Percentiles rank a stretch among this genome's conserved stretches.
phyloP scores from a whole-genome alignment of 768 basidiomycete genomes.

The Suillus tomentosus region DNA sequence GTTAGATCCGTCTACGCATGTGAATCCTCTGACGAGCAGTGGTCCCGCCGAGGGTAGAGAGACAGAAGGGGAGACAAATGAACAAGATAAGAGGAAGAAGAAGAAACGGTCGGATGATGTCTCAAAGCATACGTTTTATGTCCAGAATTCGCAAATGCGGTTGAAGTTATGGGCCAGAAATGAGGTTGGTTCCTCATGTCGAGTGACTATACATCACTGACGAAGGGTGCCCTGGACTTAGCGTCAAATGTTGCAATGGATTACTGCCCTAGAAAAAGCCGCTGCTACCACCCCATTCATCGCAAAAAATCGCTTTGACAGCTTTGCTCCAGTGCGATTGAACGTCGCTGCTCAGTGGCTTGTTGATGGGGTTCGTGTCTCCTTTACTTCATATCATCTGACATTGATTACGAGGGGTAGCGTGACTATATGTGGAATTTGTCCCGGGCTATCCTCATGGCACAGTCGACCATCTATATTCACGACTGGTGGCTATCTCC shows the following conservation, averaged over 20 bases:
- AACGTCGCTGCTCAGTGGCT: slow-evolving; percentile 98
- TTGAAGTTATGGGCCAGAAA: slow-evolving; percentile 86
- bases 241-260: slow-evolving; percentile 98
- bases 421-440: slow-evolving; percentile 99
- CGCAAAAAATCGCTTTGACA: slow-evolving; percentile 84
- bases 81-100: slow-evolving; percentile 48
- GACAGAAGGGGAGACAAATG: slow-evolving; percentile 25
- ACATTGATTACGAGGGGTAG: slow-evolving; percentile 36
- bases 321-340: slow-evolving; percentile 89
- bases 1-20: slow-evolving; percentile 81
- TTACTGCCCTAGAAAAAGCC: slow-evolving; percentile 84
- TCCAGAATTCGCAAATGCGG: slow-evolving; percentile 87
- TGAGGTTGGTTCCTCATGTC: slow-evolving; percentile 52
- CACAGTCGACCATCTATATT: slow-evolving; percentile 87
- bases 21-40: slow-evolving; percentile 49
- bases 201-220: slow-evolving; percentile 12
- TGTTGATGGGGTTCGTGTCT: slow-evolving; percentile 76
- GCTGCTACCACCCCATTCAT: slow-evolving; percentile 78
- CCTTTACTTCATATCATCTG: slow-evolving; percentile 3
- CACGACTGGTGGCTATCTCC: slow-evolving; percentile 99
- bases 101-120: slow-evolving; percentile 59
- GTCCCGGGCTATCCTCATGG: slow-evolving; percentile 86
- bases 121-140: slow-evolving; percentile 92
- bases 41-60: slow-evolving; percentile 21
- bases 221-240: slow-evolving; percentile 25